Percentiles rank a stretch among this genome's conserved stretches.
Conservation (phyloP, 23 red algal species). For the Agarophyton chilense region DNA sequence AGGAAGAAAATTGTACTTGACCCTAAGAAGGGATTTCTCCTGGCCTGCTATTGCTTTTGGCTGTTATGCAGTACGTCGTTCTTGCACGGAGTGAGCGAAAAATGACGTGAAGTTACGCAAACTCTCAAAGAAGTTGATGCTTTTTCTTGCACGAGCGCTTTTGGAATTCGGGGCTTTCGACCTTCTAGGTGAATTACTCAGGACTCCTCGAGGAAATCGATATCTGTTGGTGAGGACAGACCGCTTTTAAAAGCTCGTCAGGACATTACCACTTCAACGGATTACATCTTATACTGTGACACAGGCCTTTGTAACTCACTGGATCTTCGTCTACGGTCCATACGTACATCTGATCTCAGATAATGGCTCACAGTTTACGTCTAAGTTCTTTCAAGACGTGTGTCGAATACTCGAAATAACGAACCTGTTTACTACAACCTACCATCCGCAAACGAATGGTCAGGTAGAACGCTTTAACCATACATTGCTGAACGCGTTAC, state of each 20-base stretch:
- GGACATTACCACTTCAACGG: neutral
- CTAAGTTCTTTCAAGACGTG: neutral
- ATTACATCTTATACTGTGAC: conserved; percentile 5
- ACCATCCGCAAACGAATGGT: neutral
- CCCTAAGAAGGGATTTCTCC: neutral
- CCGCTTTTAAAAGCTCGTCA: conserved; percentile 16
- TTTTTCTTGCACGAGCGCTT: neutral
- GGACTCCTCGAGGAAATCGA: neutral
- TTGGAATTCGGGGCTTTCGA: neutral
- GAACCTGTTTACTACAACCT: neutral
- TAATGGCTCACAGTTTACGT: neutral
- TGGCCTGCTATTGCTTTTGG: conserved; percentile 24
- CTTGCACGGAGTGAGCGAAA: conserved; percentile 12
- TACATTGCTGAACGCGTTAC: neutral
- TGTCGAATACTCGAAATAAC: neutral
- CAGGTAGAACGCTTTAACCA: conserved; percentile 16
- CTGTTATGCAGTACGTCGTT: conserved; percentile 15
- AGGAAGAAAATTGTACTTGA: neutral
- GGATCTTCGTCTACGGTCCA: neutral
- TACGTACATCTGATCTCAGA: neutral
- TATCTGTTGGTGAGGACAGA: conserved; percentile 16
- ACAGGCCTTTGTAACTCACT: neutral
- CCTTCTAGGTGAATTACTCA: conserved; percentile 2
- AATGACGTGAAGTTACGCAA: conserved; percentile 14
- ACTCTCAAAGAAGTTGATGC: neutral